These are phyloP conservation scores for Apophysomyces sp. DNA, from an alignment of 371 early-diverging fungal genomes.

Conservation along the genomic window DNA sequence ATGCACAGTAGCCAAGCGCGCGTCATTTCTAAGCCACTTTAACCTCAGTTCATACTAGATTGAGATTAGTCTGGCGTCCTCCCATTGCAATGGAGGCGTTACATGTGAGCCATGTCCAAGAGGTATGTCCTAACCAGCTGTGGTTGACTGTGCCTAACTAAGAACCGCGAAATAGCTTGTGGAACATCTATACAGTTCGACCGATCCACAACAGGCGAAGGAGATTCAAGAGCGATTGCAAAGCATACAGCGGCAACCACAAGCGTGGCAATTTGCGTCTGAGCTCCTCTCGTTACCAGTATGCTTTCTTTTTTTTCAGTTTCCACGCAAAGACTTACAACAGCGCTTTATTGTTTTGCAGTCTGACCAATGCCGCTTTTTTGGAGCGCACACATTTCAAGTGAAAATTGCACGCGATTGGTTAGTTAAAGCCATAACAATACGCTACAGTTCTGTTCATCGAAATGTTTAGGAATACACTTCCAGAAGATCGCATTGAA, in stretches of 20 bases:
- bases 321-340: background rate
- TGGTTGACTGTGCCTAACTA: background rate
- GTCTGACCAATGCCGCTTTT: conserved; percentile 73
- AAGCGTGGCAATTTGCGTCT: conserved; percentile 77
- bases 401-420: conserved; percentile 79
- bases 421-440: conserved; percentile 29
- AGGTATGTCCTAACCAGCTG: background rate
- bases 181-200: conserved; percentile 48
- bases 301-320: background rate
- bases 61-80: background rate
- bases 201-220: conserved; percentile 42
- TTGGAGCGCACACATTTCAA: conserved; percentile 85
- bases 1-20: background rate
- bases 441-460: background rate
- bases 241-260: conserved; percentile 62
- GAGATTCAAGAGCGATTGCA: conserved; percentile 70
- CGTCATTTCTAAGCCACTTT: too few species aligned
- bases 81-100: background rate
- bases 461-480: conserved; percentile 47
- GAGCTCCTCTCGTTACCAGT: conserved; percentile 60
- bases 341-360: conserved; percentile 12
- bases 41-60: too few species aligned
- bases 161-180: conserved; percentile 25
- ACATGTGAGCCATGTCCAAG: conserved; percentile 7
- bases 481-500: conserved; percentile 58